phyloP scores from a whole-genome alignment of 306 rosid species.

The Medicago lupulina region DNA sequence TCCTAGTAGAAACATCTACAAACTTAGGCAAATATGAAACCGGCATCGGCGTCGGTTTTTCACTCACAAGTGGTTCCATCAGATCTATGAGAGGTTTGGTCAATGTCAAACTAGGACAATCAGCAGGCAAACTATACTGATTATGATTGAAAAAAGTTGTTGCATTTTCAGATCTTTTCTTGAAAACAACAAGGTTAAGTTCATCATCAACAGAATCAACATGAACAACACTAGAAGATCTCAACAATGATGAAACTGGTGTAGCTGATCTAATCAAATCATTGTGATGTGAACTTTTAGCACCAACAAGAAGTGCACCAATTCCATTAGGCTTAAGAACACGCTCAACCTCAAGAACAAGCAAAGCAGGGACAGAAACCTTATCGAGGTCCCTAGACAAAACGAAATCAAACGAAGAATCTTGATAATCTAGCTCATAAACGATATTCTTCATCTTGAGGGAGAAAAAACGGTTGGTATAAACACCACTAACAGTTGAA shows the following conservation, averaged over 20 bases:
- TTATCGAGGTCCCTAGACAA: constrained; percentile 68
- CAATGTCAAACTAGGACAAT: constrained; percentile 64
- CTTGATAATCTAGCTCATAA: constrained; percentile 58
- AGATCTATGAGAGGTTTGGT: constrained; percentile 64
- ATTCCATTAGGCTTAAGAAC: constrained; percentile 86
- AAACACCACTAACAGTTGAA: constrained; percentile 54
- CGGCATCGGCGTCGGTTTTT: constrained; percentile 27
- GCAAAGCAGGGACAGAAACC: constrained; percentile 73
- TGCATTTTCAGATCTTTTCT: constrained; percentile 56
- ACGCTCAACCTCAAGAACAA: constrained; percentile 89
- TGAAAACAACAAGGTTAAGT: constrained; percentile 74
- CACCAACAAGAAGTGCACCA: constrained; percentile 72
- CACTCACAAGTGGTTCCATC: constrained; percentile 74
- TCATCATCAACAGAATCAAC: constrained; percentile 55
- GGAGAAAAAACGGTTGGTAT: constrained; percentile 62
- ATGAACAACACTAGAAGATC: constrained; percentile 75
- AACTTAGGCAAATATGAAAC: constrained; percentile 68
- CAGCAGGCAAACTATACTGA: constrained; percentile 62
- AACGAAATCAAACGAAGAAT: constrained; percentile 78
- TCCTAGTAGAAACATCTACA: constrained; percentile 62
- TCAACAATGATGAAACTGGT: constrained; percentile 79
- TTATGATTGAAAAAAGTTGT: constrained; percentile 54
- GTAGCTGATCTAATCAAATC: constrained; percentile 75
- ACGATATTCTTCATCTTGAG: constrained; percentile 59
- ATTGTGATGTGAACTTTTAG: constrained; percentile 48